phyloP scores from a whole-genome alignment of 1,284 basidiomycete genomes.

The Ustilago trichophora region DNA sequence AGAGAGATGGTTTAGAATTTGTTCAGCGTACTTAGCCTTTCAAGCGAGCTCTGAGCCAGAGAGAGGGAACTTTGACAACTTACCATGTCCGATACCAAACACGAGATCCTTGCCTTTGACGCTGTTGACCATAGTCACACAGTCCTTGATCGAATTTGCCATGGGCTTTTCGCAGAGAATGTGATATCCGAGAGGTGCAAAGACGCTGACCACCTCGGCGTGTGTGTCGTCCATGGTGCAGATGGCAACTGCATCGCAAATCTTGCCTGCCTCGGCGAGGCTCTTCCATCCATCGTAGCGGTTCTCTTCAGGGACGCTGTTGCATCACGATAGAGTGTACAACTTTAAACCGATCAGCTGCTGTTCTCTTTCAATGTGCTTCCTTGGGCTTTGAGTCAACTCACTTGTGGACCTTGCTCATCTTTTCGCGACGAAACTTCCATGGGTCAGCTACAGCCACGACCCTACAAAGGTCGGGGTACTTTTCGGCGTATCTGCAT shows the following conservation, averaged over 20 bases:
- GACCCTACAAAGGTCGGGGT: slow-evolving; percentile 22
- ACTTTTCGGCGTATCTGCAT: slow-evolving; percentile 23
- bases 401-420: slow-evolving; percentile 35
- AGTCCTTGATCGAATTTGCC: slow-evolving; percentile 42
- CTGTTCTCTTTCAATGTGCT: too few species aligned
- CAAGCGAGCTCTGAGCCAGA: too few species aligned
- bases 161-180: slow-evolving; percentile 42
- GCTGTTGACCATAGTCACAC: slow-evolving; percentile 32
- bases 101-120: slow-evolving; percentile 19
- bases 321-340: not conserved
- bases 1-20: too few species aligned
- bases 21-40: too few species aligned
- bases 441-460: slow-evolving; percentile 36
- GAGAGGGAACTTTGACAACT: too few species aligned
- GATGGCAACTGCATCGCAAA: slow-evolving; percentile 35
- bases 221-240: slow-evolving; percentile 44
- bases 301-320: slow-evolving; percentile 16
- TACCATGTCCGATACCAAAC: slow-evolving; percentile 35
- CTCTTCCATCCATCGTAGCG: slow-evolving; percentile 39
- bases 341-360: too few species aligned
- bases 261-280: slow-evolving; percentile 27
- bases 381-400: too few species aligned
- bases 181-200: slow-evolving; percentile 37
- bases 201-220: slow-evolving; percentile 30
- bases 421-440: slow-evolving; percentile 37